phyloP scores from a whole-genome alignment of 305 asterid genomes.

The Fraxinus sp. region DNA sequence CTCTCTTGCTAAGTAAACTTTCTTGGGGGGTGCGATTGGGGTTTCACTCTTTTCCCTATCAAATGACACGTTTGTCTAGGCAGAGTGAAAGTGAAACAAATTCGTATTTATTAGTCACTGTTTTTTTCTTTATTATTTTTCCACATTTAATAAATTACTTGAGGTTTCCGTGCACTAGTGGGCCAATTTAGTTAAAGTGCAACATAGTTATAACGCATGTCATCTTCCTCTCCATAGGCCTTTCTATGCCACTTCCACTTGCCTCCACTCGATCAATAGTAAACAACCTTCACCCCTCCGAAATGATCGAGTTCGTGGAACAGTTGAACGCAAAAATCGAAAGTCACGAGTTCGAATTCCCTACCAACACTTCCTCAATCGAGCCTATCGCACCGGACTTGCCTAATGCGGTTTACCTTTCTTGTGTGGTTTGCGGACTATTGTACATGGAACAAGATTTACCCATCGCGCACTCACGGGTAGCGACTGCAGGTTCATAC shows the following conservation, averaged over 20 bases:
- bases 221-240: conserved; percentile 12
- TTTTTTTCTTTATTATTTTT: neutral
- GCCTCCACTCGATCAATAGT: conserved; percentile 19
- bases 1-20: conserved; percentile 10
- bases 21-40: neutral
- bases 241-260: conserved; percentile 22
- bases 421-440: too few relatives aligned
- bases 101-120: neutral
- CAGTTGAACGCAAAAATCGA: too few relatives aligned
- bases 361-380: too few relatives aligned
- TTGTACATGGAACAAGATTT: too few relatives aligned
- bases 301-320: too few relatives aligned
- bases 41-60: neutral
- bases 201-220: conserved; percentile 2
- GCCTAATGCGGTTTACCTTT: too few relatives aligned
- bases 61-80: neutral
- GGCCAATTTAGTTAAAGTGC: conserved; percentile 5
- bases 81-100: conserved; percentile 18
- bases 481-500: too few relatives aligned
- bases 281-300: neutral
- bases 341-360: too few relatives aligned
- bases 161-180: too few relatives aligned
- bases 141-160: too few relatives aligned
- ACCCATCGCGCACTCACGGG: too few relatives aligned
- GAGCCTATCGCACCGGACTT: too few relatives aligned